These are phyloP conservation scores for Stipa capillata DNA, from an alignment of 176 grass and related monocot genomes.

Conservation along the genomic window DNA sequence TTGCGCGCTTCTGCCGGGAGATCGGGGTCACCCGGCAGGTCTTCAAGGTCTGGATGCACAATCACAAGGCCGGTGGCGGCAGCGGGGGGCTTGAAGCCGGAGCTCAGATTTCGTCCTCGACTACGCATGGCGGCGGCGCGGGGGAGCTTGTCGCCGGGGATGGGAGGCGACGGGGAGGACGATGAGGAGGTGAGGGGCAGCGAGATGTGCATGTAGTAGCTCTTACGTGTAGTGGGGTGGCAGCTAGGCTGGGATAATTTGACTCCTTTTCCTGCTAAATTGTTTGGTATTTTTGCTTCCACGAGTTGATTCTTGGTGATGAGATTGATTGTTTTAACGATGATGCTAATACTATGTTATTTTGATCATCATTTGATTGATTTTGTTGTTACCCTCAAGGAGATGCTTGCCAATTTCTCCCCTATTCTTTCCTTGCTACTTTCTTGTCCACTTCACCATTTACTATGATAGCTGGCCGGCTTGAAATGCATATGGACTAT, in stretches of 20 bases:
- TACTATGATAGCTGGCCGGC: background rate
- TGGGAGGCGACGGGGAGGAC: slow-evolving; percentile 25
- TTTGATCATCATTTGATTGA: background rate
- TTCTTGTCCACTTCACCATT: background rate
- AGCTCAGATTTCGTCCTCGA: slow-evolving; percentile 43
- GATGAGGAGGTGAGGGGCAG: slow-evolving; percentile 58
- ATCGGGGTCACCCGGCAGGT: slow-evolving; percentile 75
- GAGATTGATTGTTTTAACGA: slow-evolving; percentile 31
- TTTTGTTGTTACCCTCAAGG: background rate
- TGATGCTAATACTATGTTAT: background rate
- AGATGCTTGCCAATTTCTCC: background rate
- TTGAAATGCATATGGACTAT: background rate
- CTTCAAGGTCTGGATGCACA: slow-evolving; percentile 99
- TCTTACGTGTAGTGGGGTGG: background rate
- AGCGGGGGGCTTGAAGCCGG: slow-evolving; percentile 7
- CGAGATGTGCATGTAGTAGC: slow-evolving; percentile 45
- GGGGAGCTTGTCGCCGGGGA: slow-evolving; percentile 23
- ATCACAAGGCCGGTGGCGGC: slow-evolving; percentile 56
- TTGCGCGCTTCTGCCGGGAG: slow-evolving; percentile 70
- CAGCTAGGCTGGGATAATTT: background rate
- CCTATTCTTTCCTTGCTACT: background rate
- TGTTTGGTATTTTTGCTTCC: slow-evolving; percentile 21
- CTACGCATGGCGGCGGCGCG: slow-evolving; percentile 33
- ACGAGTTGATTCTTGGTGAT: slow-evolving; percentile 13
- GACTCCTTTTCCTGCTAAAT: slow-evolving; percentile 18